A percentile compares a stretch with the other conserved stretches of the same genome.
These are phyloP conservation scores for Mycena vulgaris DNA, from an alignment of 768 basidiomycete species.

Conservation along the genomic window DNA sequence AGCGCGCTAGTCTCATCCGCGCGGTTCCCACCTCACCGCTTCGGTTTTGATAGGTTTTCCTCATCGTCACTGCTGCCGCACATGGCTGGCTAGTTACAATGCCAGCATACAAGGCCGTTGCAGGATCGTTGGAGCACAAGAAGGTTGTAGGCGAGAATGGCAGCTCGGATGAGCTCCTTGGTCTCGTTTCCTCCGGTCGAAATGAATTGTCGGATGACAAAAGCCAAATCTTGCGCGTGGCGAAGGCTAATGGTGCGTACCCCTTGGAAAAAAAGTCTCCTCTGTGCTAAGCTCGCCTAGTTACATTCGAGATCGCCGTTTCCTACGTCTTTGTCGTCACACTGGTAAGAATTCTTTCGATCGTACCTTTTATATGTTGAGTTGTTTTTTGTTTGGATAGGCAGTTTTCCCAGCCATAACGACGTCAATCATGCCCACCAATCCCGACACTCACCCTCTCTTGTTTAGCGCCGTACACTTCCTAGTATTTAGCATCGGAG, in stretches of 20 bases:
- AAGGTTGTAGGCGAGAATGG: conserved; percentile 36
- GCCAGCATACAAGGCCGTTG: conserved; percentile 71
- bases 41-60: too few relatives aligned
- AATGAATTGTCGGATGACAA: conserved; percentile 52
- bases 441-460: conserved; percentile 79
- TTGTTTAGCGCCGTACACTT: conserved; percentile 88
- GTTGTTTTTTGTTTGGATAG: conserved; percentile 55
- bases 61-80: conserved; percentile 67
- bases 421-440: conserved; percentile 78
- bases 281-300: conserved; percentile 11
- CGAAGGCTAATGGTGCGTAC: conserved; percentile 67
- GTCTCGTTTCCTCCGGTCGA: conserved; percentile 53
- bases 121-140: conserved; percentile 61
- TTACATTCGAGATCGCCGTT: conserved; percentile 78
- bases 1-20: too few relatives aligned
- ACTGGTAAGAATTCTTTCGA: conserved; percentile 63
- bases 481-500: conserved; percentile 81
- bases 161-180: conserved; percentile 52
- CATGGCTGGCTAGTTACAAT: conserved; percentile 72
- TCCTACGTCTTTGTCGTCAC: conserved; percentile 86
- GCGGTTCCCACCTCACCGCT: too few relatives aligned
- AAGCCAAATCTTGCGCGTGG: conserved; percentile 64
- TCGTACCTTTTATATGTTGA: not conserved
- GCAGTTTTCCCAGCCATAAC: conserved; percentile 92
- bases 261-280: not conserved